Evolutionary conservation across 805 yeast species (phyloP).

Genomic region (Kregervanrija pseudodelftensis): DNA sequence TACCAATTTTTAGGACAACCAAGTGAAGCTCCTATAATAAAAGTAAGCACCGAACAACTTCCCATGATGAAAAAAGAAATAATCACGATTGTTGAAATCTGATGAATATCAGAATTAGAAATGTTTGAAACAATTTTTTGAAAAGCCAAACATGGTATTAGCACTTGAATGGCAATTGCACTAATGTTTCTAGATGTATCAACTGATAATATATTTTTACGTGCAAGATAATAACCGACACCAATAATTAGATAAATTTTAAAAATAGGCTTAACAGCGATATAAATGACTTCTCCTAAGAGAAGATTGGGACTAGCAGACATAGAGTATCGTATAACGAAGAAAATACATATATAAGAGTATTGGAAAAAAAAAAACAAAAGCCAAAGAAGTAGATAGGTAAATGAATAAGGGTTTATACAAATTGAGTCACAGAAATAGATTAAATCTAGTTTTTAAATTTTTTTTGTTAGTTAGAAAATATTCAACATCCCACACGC

Average conservation of each 20-base stretch:
- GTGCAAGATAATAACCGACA: constrained; percentile 60
- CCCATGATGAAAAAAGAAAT: constrained; percentile 39
- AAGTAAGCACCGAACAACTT: constrained; percentile 10
- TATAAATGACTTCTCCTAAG: constrained; percentile 63
- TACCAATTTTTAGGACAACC: constrained; percentile 67
- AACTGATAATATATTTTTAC: constrained; percentile 54
- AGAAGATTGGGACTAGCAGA: constrained; percentile 6
- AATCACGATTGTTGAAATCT: constrained; percentile 56
- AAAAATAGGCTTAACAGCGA: constrained; percentile 77
- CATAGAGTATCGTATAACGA: not conserved
- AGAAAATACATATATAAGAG: not conserved
- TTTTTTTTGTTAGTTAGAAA: too few relatives aligned
- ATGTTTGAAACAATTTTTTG: constrained; percentile 62
- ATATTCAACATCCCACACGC: too few relatives aligned
- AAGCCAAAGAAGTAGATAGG: not conserved
- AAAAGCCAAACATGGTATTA: constrained; percentile 73
- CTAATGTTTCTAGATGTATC: constrained; percentile 68
- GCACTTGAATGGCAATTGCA: constrained; percentile 58
- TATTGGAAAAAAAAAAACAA: not conserved
- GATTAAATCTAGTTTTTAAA: too few relatives aligned
- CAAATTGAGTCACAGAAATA: too few relatives aligned
- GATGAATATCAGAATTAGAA: constrained; percentile 59
- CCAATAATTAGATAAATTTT: constrained; percentile 70
- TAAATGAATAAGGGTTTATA: too few relatives aligned
- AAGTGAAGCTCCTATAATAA: constrained; percentile 35